phyloP scores from a whole-genome alignment of 2,329 filamentous ascomycete species.

The Talaromyces sp. region DNA sequence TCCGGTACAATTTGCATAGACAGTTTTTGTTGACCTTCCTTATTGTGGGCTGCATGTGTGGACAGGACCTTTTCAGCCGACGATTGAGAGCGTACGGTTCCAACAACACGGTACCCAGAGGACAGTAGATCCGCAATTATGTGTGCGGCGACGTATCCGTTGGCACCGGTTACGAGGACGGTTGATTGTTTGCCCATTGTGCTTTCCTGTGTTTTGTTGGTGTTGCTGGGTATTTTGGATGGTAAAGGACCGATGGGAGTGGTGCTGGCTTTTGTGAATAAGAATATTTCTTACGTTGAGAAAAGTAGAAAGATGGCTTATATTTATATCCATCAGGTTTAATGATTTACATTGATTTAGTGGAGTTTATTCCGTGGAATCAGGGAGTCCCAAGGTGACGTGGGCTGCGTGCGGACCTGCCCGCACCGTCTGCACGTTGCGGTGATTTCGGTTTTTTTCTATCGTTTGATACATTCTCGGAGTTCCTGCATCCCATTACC shows the following conservation, averaged over 20 bases:
- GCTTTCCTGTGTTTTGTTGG: background rate
- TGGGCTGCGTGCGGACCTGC: background rate
- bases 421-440: background rate
- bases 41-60: slow-evolving; percentile 43
- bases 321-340: too few relatives aligned
- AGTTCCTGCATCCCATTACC: too few relatives aligned
- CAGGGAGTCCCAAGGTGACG: too few relatives aligned
- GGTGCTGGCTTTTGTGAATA: too few relatives aligned
- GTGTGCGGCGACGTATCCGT: slow-evolving; percentile 57
- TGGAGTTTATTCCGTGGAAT: too few relatives aligned
- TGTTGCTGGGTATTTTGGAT: background rate
- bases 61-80: slow-evolving; percentile 54
- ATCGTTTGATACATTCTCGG: too few relatives aligned
- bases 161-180: slow-evolving; percentile 2
- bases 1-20: slow-evolving; percentile 62
- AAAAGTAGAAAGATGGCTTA: too few relatives aligned
- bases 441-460: too few relatives aligned
- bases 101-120: slow-evolving; percentile 45
- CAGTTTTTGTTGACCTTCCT: slow-evolving; percentile 40
- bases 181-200: background rate
- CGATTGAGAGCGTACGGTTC: slow-evolving; percentile 53
- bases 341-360: too few relatives aligned
- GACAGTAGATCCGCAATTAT: slow-evolving; percentile 52
- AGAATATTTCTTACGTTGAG: too few relatives aligned
- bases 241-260: background rate